Base-by-base conservation (phyloP, 2,329 filamentous ascomycete species). In the Penicillium decumbens region DNA sequence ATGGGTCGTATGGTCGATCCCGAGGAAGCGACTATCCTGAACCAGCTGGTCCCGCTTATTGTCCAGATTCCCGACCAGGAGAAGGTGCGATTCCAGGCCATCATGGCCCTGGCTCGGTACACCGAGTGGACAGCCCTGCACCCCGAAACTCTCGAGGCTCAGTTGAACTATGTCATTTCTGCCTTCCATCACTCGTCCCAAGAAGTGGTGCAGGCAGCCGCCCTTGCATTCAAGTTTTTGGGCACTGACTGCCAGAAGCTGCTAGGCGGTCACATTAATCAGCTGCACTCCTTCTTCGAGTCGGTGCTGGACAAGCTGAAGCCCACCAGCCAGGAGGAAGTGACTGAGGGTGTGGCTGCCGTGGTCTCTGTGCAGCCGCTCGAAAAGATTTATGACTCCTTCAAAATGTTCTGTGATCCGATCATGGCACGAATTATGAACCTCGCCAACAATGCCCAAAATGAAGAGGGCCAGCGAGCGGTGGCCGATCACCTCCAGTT, bases 61-160 rank as follows among this genome's bases (percentile, higher is more conserved):
- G 89, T 95, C 9, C 88, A 95, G 65, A 95, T 98, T 53, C 93
- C 93, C 0, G 85, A 88, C 64, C 93, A 98, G 63, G 89, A 97
- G 72, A 98, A 97, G 75, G 81, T 98, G n/a, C 89, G 91, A 6
- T 98, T 98, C 72, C 92, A 95, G 55, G 92, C 92, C 5, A 95
- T 97, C 64, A 96, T 98, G 90, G 91, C 95, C 3, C 80, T 98
- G 20, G 93, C 90, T 32, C 82, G 93, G 54, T 98, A 98, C 67
- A 98, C 95, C 0, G 92, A 97, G 70, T 98, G 93, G 93, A 98
- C 95, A 0, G 84, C 93, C 4, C 84, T 89, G 41, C 93, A 98
- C 64, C 89, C 92, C 0, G 89, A 96, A 50, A 95, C 92, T 40
- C 78, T 98, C 7, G 88, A 95, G 69, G 80, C 88, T 7, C 93